Conservation (phyloP, 495 filamentous ascomycete genomes). For the Mytilinidion resinicola region DNA sequence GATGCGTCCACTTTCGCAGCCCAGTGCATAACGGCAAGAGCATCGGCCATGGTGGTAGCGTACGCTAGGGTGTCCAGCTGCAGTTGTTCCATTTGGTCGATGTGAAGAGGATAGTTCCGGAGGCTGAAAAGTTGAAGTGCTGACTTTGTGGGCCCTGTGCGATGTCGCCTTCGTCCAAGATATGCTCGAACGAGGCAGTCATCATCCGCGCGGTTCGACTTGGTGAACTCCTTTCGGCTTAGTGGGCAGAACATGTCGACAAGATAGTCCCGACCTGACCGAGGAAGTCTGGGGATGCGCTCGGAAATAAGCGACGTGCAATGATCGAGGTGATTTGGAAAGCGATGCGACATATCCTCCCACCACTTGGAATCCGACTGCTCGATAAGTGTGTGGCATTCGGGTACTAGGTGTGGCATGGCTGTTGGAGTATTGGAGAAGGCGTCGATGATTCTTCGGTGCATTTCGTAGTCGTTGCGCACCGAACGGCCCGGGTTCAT, state of each 20-base stretch:
- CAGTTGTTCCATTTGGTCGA: slow-evolving; percentile 25
- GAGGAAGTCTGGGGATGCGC: slow-evolving; percentile 19
- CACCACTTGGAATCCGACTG: slow-evolving; percentile 11
- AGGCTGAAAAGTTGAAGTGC: slow-evolving; percentile 24
- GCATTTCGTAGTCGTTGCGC: slow-evolving; percentile 19
- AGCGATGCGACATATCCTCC: not conserved
- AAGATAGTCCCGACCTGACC: slow-evolving; percentile 9
- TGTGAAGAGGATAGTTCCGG: slow-evolving; percentile 22
- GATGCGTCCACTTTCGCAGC: slow-evolving; percentile 25
- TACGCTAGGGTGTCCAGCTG: slow-evolving; percentile 6
- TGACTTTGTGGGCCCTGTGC: slow-evolving; percentile 5
- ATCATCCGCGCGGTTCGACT: slow-evolving; percentile 13
- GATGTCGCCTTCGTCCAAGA: slow-evolving; percentile 19
- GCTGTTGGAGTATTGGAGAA: not conserved
- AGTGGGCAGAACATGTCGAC: slow-evolving; percentile 22
- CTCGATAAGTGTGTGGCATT: slow-evolving; percentile 10
- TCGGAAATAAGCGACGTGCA: slow-evolving; percentile 17
- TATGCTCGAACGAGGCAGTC: slow-evolving; percentile 29
- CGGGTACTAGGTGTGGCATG: slow-evolving; percentile 1
- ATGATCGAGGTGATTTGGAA: slow-evolving; percentile 9
- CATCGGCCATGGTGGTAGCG: slow-evolving; percentile 26
- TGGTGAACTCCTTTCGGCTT: not conserved
- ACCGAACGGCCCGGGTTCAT: slow-evolving; percentile 20
- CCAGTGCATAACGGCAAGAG: slow-evolving; percentile 31
- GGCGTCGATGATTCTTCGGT: slow-evolving; percentile 6